Base-by-base conservation (phyloP, 2,329 filamentous ascomycete genomes). In the Trematosphaeria pertusa region DNA sequence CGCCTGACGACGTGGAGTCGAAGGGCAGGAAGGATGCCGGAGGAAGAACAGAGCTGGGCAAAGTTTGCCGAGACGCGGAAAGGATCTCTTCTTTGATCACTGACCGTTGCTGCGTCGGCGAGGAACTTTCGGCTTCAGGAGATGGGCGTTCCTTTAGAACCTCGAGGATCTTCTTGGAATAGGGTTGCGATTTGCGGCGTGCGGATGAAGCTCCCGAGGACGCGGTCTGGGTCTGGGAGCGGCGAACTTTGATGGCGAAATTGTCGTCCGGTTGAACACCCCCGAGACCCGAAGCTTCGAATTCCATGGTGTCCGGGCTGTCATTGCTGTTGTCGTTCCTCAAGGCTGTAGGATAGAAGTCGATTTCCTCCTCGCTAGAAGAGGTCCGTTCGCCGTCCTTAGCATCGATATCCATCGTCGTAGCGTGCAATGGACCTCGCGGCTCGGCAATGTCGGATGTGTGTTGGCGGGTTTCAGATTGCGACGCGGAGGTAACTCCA, bases 51-150 rank as follows among this genome's bases (percentile, higher is more conserved):
- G 77, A 78, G 10, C 68, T 74, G 0, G 73, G 73, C 5, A 79
- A 37, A 78, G 93, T 39, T 75, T 93, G 38, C 78, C 87, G 46
- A 81, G 93, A 52, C 74, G 88, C 46, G 77, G 90, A 55, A 74
- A 87, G 32, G 77, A 87, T 62, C 78, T 92, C 17, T 74, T 95
- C 17, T 70, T 81, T 46, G 85, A 96, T 76, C 1, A 63, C 42
- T 2, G 48, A 48, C 30, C 52, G 56, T 4, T 49, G 20, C 26
- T 47, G 41, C 11, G 48, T 51, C 9, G 44, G 11, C 4, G 48
- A 40, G 21, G 50, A 43, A 19, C 40, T 32, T 21, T 48, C 15
- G 17, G 42, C 22, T 35, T 59, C 34, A 35, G 47, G 35, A 10
- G 48, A 39, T 17, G 47, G 4, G 12, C 44, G 33, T 8, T 61